These are phyloP conservation scores for Hanseniaspora clermontiae DNA, from an alignment of 805 yeast species.

Conservation along the genomic window DNA sequence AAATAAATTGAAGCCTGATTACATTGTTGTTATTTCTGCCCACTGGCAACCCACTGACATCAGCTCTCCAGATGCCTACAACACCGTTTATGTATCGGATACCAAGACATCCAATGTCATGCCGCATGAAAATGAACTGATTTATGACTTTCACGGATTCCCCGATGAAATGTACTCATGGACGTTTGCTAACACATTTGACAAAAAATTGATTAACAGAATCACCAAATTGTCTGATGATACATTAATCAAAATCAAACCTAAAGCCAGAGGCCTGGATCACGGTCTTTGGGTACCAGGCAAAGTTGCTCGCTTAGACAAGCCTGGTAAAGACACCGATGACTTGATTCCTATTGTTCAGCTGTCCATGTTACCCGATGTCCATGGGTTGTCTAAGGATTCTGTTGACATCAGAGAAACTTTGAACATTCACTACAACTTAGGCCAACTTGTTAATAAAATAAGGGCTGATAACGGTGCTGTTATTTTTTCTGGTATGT, in stretches of 20 bases:
- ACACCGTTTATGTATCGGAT: conserved; percentile 3
- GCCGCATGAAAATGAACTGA: conserved; percentile 38
- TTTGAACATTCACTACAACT: conserved; percentile 21
- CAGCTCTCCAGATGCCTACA: neutral
- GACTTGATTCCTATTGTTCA: conserved; percentile 30
- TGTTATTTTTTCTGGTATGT: conserved; percentile 61
- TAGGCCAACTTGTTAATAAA: conserved; percentile 44
- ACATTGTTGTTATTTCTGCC: conserved; percentile 54
- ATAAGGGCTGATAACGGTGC: conserved; percentile 42
- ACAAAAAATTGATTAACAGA: conserved; percentile 27
- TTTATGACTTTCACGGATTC: conserved; percentile 68
- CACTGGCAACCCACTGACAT: conserved; percentile 58
- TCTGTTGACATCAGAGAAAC: conserved; percentile 4
- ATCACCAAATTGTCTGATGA: neutral
- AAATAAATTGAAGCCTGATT: conserved; percentile 45
- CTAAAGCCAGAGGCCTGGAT: conserved; percentile 47
- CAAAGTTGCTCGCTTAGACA: conserved; percentile 49
- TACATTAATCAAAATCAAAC: neutral
- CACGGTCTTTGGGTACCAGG: conserved; percentile 79
- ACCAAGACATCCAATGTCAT: neutral
- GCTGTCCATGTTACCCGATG: conserved; percentile 33
- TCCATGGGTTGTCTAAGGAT: neutral
- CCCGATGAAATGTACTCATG: conserved; percentile 53
- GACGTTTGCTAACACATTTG: conserved; percentile 36
- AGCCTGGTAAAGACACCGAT: conserved; percentile 5